These are phyloP conservation scores for Acanthamoeba culbertsoni DNA, from an alignment of 208 protist species.

Conservation along the genomic window DNA sequence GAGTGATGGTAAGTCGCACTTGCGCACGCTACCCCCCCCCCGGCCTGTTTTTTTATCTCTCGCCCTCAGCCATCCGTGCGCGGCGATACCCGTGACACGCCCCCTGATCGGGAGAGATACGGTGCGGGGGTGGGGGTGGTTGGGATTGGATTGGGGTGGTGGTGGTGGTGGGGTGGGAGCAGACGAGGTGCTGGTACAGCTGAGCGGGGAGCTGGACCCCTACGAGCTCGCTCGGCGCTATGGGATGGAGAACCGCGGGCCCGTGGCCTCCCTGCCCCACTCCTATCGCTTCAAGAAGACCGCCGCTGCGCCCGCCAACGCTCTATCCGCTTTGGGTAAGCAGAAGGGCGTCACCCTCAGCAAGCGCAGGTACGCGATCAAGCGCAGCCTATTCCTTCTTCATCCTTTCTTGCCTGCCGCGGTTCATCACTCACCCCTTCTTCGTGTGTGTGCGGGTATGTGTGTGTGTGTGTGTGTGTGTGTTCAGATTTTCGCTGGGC, in stretches of 20 bases:
- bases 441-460: neutral
- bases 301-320: neutral
- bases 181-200: slow-evolving; percentile 17
- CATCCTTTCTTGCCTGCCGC: neutral
- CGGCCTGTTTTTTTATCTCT: neutral
- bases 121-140: too few species aligned
- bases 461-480: neutral
- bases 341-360: slow-evolving; percentile 22
- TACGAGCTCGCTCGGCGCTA: neutral
- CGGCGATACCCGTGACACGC: too few species aligned
- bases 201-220: neutral
- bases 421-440: too few species aligned
- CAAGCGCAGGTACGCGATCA: neutral
- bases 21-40: neutral
- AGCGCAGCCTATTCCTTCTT: too few species aligned
- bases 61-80: too few species aligned
- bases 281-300: slow-evolving; percentile 31
- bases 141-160: too few species aligned
- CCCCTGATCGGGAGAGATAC: too few species aligned
- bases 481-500: neutral
- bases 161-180: neutral
- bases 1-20: neutral
- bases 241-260: neutral
- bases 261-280: neutral
- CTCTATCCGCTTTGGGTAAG: neutral